Percentiles rank a stretch among this genome's conserved stretches.
These are phyloP conservation scores for Phytophthora uliginosa DNA, from an alignment of 352 stramenopile genomes.

Conservation along the genomic window DNA sequence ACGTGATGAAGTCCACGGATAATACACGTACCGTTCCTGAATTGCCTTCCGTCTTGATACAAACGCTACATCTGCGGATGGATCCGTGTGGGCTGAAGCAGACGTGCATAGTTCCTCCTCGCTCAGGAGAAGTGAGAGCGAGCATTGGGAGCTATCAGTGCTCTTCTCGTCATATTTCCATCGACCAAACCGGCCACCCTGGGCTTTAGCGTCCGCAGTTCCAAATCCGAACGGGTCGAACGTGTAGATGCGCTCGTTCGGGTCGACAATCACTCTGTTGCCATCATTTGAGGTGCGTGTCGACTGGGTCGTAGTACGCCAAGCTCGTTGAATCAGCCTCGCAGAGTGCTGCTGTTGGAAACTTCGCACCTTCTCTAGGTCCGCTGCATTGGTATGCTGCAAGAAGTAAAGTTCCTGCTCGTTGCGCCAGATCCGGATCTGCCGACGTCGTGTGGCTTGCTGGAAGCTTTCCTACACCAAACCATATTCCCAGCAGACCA, in stretches of 20 bases:
- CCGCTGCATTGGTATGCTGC: conserved; percentile 57
- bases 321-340: conserved; percentile 55
- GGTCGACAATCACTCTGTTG: conserved; percentile 4
- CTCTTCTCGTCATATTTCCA: conserved; percentile 15
- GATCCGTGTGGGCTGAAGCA: background rate
- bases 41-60: conserved; percentile 30
- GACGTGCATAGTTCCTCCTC: conserved; percentile 5
- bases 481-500: background rate
- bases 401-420: conserved; percentile 80
- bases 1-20: background rate
- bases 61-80: conserved; percentile 31
- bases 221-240: conserved; percentile 48
- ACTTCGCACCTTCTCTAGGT: conserved; percentile 51
- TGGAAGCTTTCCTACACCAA: conserved; percentile 52
- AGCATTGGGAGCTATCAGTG: background rate
- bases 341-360: conserved; percentile 60
- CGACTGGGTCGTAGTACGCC: conserved; percentile 28
- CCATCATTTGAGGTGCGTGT: background rate
- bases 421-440: conserved; percentile 67
- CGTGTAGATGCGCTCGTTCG: conserved; percentile 35
- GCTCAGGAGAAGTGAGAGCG: conserved; percentile 16
- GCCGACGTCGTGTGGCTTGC: conserved; percentile 48
- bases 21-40: conserved; percentile 39
- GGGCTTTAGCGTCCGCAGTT: background rate
- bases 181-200: conserved; percentile 3